Evolutionary conservation across 1,284 basidiomycete genomes (phyloP), one percentile per base, ranked within the genome.

Genomic region (Athelia psychrophila): DNA sequence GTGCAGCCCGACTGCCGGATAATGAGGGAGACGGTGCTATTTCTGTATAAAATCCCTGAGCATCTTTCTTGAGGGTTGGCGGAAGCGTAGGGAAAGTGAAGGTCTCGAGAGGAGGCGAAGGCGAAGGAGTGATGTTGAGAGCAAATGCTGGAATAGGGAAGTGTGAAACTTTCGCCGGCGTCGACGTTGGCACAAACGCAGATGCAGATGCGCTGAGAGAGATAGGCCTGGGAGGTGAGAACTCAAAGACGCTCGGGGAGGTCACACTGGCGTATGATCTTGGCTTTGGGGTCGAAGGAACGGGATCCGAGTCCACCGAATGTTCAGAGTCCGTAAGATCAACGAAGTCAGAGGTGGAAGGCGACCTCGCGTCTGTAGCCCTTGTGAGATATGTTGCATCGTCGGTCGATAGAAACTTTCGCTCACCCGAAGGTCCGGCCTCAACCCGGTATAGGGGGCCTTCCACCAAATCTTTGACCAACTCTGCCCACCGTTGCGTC

Each of bases 1-100:
- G 16, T 6, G 38, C 9, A 18, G 58, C 58, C n/a, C 54, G 58
- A 24, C 54, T 53, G 2, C 55, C 55, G 36, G 56, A 60, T 35
- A 58, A 54, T 2, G 58, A 56, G 15, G 51, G 33, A 25, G 55
- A 53, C 48, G 49, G 57, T 47, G 51, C 54, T 24, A 61, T 47
- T n/a, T 58, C 56, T 24, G 50, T 59, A 53, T 68, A 69, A 55
- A 69, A 68, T 1, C 67, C 68, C n/a, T 64, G 59, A 44, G 66
- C 66, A 50, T 69, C 67, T 50, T 64, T 65, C 53, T 60, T 58
- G 22, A 65, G 51, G 2, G 58, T 58, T 2, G 63, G 60, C 5
- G 66, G 66, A 1, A 69, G 58, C 8, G 44, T 24, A n/a, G 19
- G 51, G 38, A 42, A 22, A 18, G 56, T 58, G 54, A 54, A 48